These are phyloP conservation scores for Lodderomyces theae DNA, from an alignment of 1,139 yeast species.

Conservation along the genomic window DNA sequence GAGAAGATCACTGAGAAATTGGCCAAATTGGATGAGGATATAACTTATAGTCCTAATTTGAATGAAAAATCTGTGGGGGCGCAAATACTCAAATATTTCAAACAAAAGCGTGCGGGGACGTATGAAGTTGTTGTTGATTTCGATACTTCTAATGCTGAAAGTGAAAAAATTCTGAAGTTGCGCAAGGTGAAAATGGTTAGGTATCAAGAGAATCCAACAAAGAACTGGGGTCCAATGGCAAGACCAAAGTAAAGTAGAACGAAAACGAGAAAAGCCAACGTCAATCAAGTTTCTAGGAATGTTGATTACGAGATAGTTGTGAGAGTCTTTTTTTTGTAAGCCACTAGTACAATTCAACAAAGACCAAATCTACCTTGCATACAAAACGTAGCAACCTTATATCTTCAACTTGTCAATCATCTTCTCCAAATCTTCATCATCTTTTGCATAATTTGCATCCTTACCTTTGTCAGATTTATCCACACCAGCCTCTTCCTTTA, in stretches of 20 bases:
- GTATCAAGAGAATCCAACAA: conserved; percentile 87
- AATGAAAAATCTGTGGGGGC: conserved; percentile 55
- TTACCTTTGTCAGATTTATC: conserved; percentile 5
- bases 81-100: conserved; percentile 50
- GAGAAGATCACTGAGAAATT: conserved; percentile 31
- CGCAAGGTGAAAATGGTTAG: conserved; percentile 79
- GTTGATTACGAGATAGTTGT: too few relatives aligned
- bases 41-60: conserved; percentile 34
- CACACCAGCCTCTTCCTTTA: conserved; percentile 6
- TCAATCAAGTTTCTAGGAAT: too few relatives aligned
- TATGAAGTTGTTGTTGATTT: conserved; percentile 38
- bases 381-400: neutral
- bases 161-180: conserved; percentile 53
- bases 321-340: too few relatives aligned
- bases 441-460: neutral
- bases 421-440: neutral
- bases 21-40: conserved; percentile 28
- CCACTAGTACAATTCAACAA: too few relatives aligned
- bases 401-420: neutral
- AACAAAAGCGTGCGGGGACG: conserved; percentile 15
- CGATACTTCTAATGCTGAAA: conserved; percentile 48
- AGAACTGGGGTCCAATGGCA: conserved; percentile 96
- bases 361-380: too few relatives aligned
- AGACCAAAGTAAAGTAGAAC: conserved; percentile 51
- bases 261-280: too few relatives aligned